These are phyloP conservation scores for Aurifilum marmelostoma DNA, from an alignment of 2,329 filamentous ascomycete species.

Conservation along the genomic window DNA sequence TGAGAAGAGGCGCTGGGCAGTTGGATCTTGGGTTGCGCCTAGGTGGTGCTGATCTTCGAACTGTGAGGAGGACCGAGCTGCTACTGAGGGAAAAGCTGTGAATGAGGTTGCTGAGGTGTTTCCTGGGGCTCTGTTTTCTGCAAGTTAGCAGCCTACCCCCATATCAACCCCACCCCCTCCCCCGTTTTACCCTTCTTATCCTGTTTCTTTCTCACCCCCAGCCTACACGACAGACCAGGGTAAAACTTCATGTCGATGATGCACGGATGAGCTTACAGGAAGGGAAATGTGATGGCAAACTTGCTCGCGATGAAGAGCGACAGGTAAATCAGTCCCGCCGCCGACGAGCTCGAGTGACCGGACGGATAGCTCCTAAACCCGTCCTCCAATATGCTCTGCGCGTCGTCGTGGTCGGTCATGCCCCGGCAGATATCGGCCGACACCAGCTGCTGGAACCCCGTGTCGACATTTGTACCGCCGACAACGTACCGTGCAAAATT, in stretches of 20 bases:
- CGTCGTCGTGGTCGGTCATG: conserved; percentile 47
- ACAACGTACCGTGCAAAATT: conserved; percentile 65
- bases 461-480: conserved; percentile 60
- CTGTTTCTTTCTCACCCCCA: neutral
- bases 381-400: conserved; percentile 63
- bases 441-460: conserved; percentile 67
- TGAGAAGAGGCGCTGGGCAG: conserved; percentile 38
- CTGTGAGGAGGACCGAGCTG: conserved; percentile 31
- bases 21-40: conserved; percentile 36
- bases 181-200: neutral
- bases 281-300: conserved; percentile 74
- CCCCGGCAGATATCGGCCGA: conserved; percentile 76
- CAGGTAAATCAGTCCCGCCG: conserved; percentile 81
- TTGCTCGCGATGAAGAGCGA: conserved; percentile 86
- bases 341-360: conserved; percentile 75
- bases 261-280: conserved; percentile 45
- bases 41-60: conserved; percentile 35
- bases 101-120: conserved; percentile 52
- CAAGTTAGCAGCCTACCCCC: too few species aligned
- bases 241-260: neutral
- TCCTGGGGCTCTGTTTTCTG: conserved; percentile 38
- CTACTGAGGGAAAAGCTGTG: conserved; percentile 76
- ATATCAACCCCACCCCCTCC: too few species aligned
- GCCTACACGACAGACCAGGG: neutral
- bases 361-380: conserved; percentile 86